phyloP scores from a whole-genome alignment of 2,329 filamentous ascomycete species.

The Arthrobotrys iridis region DNA sequence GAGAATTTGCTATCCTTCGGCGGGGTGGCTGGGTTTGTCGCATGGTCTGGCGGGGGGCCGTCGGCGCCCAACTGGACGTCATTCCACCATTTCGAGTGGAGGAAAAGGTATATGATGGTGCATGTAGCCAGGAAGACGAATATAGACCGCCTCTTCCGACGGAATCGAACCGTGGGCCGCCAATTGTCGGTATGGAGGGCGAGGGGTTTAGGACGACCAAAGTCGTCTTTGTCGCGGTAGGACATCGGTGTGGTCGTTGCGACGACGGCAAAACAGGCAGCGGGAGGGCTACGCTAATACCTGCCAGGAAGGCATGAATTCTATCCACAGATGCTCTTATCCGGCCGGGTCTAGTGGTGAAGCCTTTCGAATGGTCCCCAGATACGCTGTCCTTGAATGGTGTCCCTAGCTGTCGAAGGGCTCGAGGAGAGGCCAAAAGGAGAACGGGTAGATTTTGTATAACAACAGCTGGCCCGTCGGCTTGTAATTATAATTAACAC shows the following conservation, averaged over 20 bases:
- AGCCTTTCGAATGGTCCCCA: neutral
- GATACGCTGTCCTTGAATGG: neutral
- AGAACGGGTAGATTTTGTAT: neutral
- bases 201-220: slow-evolving; percentile 35
- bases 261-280: neutral
- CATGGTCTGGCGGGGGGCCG: neutral
- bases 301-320: slow-evolving; percentile 21
- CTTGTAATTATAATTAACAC: slow-evolving; percentile 5
- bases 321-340: neutral
- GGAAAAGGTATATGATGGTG: slow-evolving; percentile 33
- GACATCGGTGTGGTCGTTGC: slow-evolving; percentile 30
- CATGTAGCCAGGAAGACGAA: slow-evolving; percentile 42
- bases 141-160: slow-evolving; percentile 41
- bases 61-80: slow-evolving; percentile 34
- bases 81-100: slow-evolving; percentile 46
- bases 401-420: neutral
- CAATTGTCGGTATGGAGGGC: slow-evolving; percentile 33
- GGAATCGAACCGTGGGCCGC: slow-evolving; percentile 29
- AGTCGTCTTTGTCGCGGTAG: slow-evolving; percentile 51
- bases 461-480: neutral
- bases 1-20: slow-evolving; percentile 16
- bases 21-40: neutral
- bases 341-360: neutral
- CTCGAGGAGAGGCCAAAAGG: neutral
- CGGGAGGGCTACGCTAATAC: neutral